Evolutionary conservation across 2,329 filamentous ascomycete genomes (phyloP).

Genomic region (Cordyceps militaris): DNA sequence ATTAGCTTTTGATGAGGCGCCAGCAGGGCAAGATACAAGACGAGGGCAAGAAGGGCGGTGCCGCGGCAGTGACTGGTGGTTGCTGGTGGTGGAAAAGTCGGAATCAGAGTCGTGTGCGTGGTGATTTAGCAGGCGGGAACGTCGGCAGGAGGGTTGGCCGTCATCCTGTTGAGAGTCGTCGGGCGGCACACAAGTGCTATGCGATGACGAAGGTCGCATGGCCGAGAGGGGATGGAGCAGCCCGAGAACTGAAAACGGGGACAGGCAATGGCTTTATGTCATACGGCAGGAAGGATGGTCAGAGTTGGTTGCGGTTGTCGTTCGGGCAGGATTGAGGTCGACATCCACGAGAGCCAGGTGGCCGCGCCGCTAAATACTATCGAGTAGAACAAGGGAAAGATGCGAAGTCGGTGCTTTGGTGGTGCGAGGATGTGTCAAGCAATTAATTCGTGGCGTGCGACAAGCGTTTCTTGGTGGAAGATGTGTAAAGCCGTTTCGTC

Average conservation of each 20-base stretch:
- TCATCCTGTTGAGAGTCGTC: conserved; percentile 3
- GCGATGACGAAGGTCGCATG: conserved; percentile 16
- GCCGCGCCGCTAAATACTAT: not conserved
- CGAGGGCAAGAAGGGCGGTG: not conserved
- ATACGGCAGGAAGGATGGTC: not conserved
- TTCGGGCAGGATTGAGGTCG: not conserved
- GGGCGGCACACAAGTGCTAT: not conserved
- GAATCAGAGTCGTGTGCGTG: not conserved
- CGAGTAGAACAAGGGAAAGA: not conserved
- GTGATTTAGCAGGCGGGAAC: not conserved
- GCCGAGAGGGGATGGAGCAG: conserved; percentile 17
- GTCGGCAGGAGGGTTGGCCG: not conserved
- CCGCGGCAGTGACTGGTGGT: not conserved
- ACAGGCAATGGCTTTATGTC: not conserved
- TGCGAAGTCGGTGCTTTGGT: not conserved
- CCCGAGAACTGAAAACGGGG: not conserved
- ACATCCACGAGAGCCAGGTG: not conserved
- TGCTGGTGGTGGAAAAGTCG: not conserved
- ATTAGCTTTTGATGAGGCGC: not conserved
- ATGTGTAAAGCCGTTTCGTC: not conserved
- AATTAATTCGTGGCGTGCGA: not conserved
- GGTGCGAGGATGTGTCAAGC: not conserved
- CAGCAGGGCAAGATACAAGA: not conserved
- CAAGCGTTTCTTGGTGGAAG: not conserved
- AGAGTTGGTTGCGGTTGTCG: not conserved